phyloP scores from a whole-genome alignment of 352 stramenopile genomes.

The Globisporangium perplexum region DNA sequence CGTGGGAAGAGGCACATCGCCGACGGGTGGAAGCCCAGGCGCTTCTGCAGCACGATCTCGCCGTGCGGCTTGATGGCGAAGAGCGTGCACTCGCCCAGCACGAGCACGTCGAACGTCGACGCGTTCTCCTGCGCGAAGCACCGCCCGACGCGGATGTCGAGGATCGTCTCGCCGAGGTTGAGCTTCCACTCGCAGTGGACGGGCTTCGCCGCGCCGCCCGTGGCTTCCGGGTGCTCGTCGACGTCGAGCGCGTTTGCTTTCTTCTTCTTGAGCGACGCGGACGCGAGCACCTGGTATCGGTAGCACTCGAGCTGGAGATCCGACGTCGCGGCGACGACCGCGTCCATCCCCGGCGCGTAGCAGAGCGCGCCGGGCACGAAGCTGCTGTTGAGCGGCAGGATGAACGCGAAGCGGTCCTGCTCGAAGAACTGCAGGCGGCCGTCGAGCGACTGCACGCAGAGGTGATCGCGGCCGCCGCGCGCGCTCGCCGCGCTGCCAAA shows the following conservation, averaged over 20 bases:
- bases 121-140: slow-evolving; percentile 41
- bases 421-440: slow-evolving; percentile 90
- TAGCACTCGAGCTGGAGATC: slow-evolving; percentile 87
- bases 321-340: slow-evolving; percentile 74
- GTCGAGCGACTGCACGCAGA: slow-evolving; percentile 91
- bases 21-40: slow-evolving; percentile 64
- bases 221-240: slow-evolving; percentile 34
- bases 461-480: slow-evolving; percentile 51
- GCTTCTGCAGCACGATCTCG: slow-evolving; percentile 75
- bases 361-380: slow-evolving; percentile 78
- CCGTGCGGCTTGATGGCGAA: slow-evolving; percentile 76
- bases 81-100: slow-evolving; percentile 76
- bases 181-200: slow-evolving; percentile 67
- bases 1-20: slow-evolving; percentile 54
- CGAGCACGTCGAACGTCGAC: slow-evolving; percentile 75
- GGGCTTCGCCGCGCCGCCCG: slow-evolving; percentile 18
- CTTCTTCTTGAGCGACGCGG: slow-evolving; percentile 62
- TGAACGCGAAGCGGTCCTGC: slow-evolving; percentile 86
- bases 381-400: slow-evolving; percentile 74
- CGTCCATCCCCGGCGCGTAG: slow-evolving; percentile 76
- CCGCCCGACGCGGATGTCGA: slow-evolving; percentile 53
- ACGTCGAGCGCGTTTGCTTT: slow-evolving; percentile 37
- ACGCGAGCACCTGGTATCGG: slow-evolving; percentile 78
- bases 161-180: slow-evolving; percentile 52
- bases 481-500: slow-evolving; percentile 45